Evolutionary conservation across 495 filamentous ascomycete species (phyloP).

Genomic region (Penicillium cataractarum): DNA sequence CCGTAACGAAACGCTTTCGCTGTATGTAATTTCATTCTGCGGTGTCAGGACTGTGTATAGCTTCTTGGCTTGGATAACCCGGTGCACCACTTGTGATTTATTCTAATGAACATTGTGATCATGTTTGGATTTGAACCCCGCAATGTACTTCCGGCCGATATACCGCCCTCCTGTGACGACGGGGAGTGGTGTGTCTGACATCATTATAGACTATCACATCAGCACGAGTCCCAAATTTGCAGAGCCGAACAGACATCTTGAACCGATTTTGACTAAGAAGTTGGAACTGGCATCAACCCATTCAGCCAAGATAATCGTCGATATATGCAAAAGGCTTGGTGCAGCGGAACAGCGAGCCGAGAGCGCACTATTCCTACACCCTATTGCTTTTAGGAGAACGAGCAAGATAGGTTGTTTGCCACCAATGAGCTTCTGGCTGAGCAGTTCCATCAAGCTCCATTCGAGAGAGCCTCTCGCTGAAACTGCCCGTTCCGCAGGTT

Average conservation of each 20-base stretch:
- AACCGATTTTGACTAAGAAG: neutral
- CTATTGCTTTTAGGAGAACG: constrained; percentile 1
- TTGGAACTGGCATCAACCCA: neutral
- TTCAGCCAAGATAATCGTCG: no score
- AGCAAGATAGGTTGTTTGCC: constrained; percentile 13
- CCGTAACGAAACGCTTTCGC: constrained; percentile 17
- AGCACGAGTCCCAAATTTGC: neutral
- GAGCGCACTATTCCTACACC: constrained; percentile 2
- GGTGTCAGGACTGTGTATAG: constrained; percentile 19
- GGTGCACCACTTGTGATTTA: constrained; percentile 25
- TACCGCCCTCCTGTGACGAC: neutral
- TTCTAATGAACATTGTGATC: constrained; percentile 18
- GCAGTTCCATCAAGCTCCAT: neutral
- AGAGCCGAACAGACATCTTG: neutral
- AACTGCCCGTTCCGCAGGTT: neutral
- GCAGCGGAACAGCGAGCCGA: constrained; percentile 20
- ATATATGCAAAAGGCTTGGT: neutral
- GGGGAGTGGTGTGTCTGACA: constrained; percentile 19
- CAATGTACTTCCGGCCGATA: constrained; percentile 1
- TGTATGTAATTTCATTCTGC: constrained; percentile 30
- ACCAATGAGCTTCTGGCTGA: neutral
- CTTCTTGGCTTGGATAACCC: constrained; percentile 16
- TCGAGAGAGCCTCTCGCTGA: neutral
- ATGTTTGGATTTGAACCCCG: constrained; percentile 1
- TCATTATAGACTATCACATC: constrained; percentile 15